Evolutionary conservation across 805 yeast genomes (phyloP), one percentile per base, ranked within the genome.

Genomic region (Saturnispora gosingensis): DNA sequence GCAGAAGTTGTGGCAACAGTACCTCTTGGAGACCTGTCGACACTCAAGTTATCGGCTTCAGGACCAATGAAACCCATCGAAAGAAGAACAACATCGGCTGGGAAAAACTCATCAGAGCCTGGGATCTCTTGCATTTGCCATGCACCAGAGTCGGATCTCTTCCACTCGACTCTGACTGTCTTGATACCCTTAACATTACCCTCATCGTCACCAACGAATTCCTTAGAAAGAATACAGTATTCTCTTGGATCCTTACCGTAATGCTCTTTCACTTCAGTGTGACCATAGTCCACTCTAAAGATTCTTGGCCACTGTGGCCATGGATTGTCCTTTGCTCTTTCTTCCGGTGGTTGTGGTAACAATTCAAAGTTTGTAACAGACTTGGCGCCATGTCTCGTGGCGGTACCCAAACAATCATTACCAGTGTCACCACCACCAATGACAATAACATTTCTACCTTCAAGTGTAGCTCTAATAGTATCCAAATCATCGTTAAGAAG

Each of bases 361-460:
- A 91, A 77, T 74, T 91, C 99, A 68, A 91, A 93, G 78, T 91
- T 91, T 58, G 83, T 78, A 53, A 93, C 97, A 9, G 95, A 85
- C 67, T 86, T 82, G 56, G 98, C 98, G 43, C 97, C 97, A 67
- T 93, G 98, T 73, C 98, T 85, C 38, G 93, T 90, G 22, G 97
- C 80, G 43, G 99, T 91, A 71, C 98, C 98, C 64, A 91, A 78
- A 80, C 98, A 91, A 76, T 91, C 99, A 67, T 91, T 91, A 80
- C 99, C 99, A 35, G 98, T 91, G 70, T 91, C 99, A 81, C 99
- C 99, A 75, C 99, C 99, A 64, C 99, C 99, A 74, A 91, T 91
- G 51, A 91, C 98, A 63, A 91, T 82, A 52, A 91, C 98, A 57
- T 86, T 76, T 76, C 91, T 93, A 60, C 93, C 98, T 55, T 77